Conservation (phyloP, 1,139 yeast genomes). For the Yamadazyma diospyri region DNA sequence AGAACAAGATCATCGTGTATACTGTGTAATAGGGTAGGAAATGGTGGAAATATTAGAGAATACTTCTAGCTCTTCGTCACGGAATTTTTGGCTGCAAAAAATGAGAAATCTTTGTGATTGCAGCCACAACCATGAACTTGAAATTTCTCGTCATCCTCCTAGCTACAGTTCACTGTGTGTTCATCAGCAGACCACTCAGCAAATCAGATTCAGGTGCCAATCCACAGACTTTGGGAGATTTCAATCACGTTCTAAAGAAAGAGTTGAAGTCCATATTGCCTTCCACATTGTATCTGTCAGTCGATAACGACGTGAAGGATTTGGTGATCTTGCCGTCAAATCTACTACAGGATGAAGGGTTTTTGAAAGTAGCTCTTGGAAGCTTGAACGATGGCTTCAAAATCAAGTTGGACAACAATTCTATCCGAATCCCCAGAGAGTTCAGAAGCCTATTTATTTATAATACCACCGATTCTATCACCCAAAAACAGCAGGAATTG, state of each 20-base stretch:
- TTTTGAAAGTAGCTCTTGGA: conserved; percentile 20
- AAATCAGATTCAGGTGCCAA: conserved; percentile 5
- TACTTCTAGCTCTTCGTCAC: no score
- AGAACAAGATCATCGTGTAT: conserved; percentile 34
- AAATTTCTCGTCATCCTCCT: no score
- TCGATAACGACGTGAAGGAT: conserved; percentile 1
- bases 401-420: conserved; percentile 9
- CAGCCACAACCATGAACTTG: conserved; percentile 1
- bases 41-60: not conserved
- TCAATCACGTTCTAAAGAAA: conserved; percentile 12
- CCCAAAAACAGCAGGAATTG: conserved; percentile 13
- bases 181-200: conserved; percentile 3
- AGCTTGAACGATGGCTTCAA: conserved; percentile 15
- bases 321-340: conserved; percentile 22
- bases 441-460: conserved; percentile 32
- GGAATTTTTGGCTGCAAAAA: conserved; percentile 15
- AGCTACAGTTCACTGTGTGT: no score
- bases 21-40: conserved; percentile 18
- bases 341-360: conserved; percentile 18
- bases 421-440: conserved; percentile 21
- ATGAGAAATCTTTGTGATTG: not conserved
- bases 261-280: conserved; percentile 15
- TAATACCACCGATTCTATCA: conserved; percentile 23
- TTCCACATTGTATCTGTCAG: conserved; percentile 1
- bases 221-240: conserved; percentile 12